phyloP scores from a whole-genome alignment of 2,329 filamentous ascomycete genomes.

The Fusarium stilboides region DNA sequence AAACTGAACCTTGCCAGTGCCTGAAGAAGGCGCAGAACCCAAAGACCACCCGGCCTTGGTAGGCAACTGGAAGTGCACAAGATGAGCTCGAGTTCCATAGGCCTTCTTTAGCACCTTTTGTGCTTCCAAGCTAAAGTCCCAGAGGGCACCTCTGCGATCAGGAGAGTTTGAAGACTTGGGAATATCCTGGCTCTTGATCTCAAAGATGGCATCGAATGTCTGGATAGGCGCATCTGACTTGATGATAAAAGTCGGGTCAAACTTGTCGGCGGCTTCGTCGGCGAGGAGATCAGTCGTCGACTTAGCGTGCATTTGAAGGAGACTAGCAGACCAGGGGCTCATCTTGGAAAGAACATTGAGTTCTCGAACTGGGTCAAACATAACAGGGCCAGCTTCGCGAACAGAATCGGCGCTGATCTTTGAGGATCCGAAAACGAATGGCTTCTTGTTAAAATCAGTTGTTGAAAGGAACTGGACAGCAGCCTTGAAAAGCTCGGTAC shows the following conservation, averaged over 20 bases:
- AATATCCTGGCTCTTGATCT: conserved; percentile 54
- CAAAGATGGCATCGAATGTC: conserved; percentile 66
- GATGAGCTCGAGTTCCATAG: conserved; percentile 79
- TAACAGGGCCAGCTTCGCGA: conserved; percentile 71
- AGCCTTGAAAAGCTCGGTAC: conserved; percentile 95
- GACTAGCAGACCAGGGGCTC: conserved; percentile 83
- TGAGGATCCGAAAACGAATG: conserved; percentile 66
- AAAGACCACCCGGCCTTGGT: conserved; percentile 53
- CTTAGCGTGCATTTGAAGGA: conserved; percentile 81
- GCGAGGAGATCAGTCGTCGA: conserved; percentile 82
- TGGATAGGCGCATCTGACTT: conserved; percentile 69
- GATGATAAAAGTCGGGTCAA: conserved; percentile 86
- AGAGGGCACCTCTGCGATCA: conserved; percentile 61
- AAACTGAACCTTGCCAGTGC: conserved; percentile 66
- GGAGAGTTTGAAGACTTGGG: conserved; percentile 48
- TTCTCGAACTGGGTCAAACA: conserved; percentile 82
- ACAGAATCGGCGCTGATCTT: conserved; percentile 54
- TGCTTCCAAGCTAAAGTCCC: conserved; percentile 69
- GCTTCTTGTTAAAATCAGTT: conserved; percentile 78
- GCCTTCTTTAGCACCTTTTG: conserved; percentile 78
- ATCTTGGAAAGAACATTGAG: conserved; percentile 94
- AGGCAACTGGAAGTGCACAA: conserved; percentile 72
- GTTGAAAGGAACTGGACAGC: conserved; percentile 88
- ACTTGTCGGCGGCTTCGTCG: conserved; percentile 82
- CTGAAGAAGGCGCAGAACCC: conserved; percentile 34